Evolutionary conservation across 768 basidiomycete genomes (phyloP), one percentile per base, ranked within the genome.

Genomic region (Boletus vermiculosoides): DNA sequence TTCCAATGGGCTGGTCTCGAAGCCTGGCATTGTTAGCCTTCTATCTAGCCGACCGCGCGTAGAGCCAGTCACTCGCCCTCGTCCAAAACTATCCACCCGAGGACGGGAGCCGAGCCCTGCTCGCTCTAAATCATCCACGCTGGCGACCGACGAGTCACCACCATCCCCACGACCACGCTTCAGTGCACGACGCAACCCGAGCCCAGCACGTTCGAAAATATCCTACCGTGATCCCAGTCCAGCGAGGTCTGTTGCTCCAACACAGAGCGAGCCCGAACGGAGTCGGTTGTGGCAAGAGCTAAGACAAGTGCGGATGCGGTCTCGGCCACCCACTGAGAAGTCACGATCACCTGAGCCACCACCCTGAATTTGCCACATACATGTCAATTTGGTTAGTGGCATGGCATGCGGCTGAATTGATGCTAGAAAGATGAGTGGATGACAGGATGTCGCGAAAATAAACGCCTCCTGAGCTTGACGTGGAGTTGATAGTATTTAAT

Each of bases 221-320:
- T 71, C 74, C 33, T 55, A 67, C 34, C 66, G 73, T 50, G 66
- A 57, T 3, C 9, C 64, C 7, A 72, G 71, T 55, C 71, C 71
- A 8, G 55, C 57, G 20, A 66, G 67, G 55, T 66, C 70, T 58
- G 52, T 57, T 15, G 64, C 54, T 11, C 64, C 73, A 31, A 63
- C 71, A 25, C 75, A 65, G 7, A 74, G 71, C 15, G 78, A 77
- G 41, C 72, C 64, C 42, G 67, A 73, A 71, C 59, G 80, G 60
- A 77, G 79, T 62, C 75, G 74, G 55, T 64, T 86, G 57, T 85
- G 84, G 82, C 76, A 74, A 42, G 85, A 86, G 62, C 71, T 86
- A 25, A 77, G 76, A 64, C 77, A 80, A 55, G 73, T 83, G 52
- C 79, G 75, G 61, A 73, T 74, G 56, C 77, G 76, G 67, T 73